phyloP scores from a whole-genome alignment of 192 early-diverging fungal species.

The Coemansia sp. region DNA sequence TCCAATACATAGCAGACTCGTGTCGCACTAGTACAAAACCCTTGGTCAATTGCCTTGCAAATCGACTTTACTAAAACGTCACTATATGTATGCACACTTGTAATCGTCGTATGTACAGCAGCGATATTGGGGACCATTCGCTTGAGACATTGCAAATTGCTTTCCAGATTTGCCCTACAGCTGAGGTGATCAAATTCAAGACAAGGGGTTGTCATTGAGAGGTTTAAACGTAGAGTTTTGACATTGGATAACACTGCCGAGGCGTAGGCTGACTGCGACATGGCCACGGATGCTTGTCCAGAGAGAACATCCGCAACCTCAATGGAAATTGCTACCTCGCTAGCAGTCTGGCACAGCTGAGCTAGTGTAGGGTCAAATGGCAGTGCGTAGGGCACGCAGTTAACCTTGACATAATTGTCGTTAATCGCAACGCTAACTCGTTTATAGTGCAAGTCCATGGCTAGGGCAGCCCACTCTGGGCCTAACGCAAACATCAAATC shows the following conservation, averaged over 20 bases:
- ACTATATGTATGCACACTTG: neutral
- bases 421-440: neutral
- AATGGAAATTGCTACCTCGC: neutral
- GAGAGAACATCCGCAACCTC: neutral
- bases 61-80: neutral
- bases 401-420: neutral
- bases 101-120: neutral
- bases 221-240: neutral
- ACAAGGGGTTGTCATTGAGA: neutral
- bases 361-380: neutral
- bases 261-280: neutral
- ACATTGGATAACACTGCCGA: neutral
- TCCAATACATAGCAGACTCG: neutral
- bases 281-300: neutral
- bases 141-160: neutral
- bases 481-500: neutral
- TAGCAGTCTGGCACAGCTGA: neutral
- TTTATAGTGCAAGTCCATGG: neutral
- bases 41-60: neutral
- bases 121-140: neutral
- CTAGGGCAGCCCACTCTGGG: neutral
- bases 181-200: neutral
- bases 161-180: neutral
- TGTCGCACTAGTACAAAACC: neutral
- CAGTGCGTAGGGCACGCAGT: neutral